A percentile compares a stretch with the other conserved stretches of the same genome.
Conservation (phyloP, 345 rosid species). For the Nasturtium officinale region DNA sequence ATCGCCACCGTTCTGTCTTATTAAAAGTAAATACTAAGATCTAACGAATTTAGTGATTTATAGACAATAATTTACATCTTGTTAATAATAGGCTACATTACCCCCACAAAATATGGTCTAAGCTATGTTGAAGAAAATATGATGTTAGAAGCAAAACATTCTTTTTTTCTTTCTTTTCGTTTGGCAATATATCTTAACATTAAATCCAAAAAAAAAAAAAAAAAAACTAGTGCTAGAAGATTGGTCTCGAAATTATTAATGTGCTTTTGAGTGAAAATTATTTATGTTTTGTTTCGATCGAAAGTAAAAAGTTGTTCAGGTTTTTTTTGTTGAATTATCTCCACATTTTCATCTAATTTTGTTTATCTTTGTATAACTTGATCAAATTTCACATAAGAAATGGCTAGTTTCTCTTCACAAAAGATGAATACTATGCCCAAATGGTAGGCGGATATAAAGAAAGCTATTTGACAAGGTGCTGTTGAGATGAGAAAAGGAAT, state of each 20-base stretch:
- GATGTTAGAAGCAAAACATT: background rate
- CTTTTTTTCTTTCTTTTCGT: no score
- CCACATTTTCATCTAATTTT: background rate
- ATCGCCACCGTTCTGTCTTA: background rate
- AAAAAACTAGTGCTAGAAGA: no score
- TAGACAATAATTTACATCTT: no score
- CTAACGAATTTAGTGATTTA: background rate
- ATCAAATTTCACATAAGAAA: background rate
- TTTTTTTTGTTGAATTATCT: background rate
- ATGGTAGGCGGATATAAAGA: background rate
- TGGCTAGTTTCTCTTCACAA: background rate
- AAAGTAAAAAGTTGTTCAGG: no score
- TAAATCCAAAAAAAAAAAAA: no score
- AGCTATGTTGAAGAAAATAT: no score
- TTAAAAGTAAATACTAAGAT: background rate
- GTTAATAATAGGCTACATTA: no score
- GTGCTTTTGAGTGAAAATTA: background rate
- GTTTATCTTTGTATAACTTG: background rate
- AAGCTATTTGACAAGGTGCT: background rate
- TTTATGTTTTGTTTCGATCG: background rate
- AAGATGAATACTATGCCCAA: background rate
- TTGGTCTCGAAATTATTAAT: no score
- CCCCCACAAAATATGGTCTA: no score
- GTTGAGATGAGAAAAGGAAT: background rate
- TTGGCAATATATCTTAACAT: no score